Evolutionary conservation across 1,284 basidiomycete genomes (phyloP), one percentile per base, ranked within the genome.

Genomic region (Leucoagaricus sp.): DNA sequence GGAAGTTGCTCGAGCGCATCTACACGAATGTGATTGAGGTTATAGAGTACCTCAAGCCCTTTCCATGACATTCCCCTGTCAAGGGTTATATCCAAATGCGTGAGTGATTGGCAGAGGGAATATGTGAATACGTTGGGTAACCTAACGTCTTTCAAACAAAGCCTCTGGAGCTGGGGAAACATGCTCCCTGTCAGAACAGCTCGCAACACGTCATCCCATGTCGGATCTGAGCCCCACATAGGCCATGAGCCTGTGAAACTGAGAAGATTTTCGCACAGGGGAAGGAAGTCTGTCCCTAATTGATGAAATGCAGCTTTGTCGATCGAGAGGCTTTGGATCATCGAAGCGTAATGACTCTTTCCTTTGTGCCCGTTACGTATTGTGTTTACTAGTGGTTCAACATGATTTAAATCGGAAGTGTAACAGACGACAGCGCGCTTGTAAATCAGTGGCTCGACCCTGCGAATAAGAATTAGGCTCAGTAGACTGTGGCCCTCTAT

Each of bases 361-460:
- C n/a, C 15, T 2, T 50, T 41, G 12, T 25, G 10, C 23, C 49
- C 34, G 6, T 47, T 13, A 29, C 8, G 19, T 17, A 47, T 10
- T 2, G 46, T 47, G 15, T 31, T 2, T 7, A 33, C 8, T 2
- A 34, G 19, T 19, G 2, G 3, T 9, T 17, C 7, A 17, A 47
- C 23, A 10, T 9, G 26, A 15, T 2, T n/a, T 4, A 17, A 17
- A 29, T 17, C 15, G n/a, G 28, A 33, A 29, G 7, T 3, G 29
- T 17, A 5, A n/a, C 10, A 28, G 13, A 41, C n/a, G 15, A 25
- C 25, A 25, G 41, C 21, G 25, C 38, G 49, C 13, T 26, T 34
- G 23, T 19, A 50, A 26, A 42, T 42, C 8, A 50, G 23, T 26
- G 34, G 49, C 28, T 50, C 49, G 19, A 50, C 26, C 49, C 49